Evolutionary conservation across 768 basidiomycete species (phyloP), one percentile per base, ranked within the genome.

Genomic region (Kwoniella europaea): DNA sequence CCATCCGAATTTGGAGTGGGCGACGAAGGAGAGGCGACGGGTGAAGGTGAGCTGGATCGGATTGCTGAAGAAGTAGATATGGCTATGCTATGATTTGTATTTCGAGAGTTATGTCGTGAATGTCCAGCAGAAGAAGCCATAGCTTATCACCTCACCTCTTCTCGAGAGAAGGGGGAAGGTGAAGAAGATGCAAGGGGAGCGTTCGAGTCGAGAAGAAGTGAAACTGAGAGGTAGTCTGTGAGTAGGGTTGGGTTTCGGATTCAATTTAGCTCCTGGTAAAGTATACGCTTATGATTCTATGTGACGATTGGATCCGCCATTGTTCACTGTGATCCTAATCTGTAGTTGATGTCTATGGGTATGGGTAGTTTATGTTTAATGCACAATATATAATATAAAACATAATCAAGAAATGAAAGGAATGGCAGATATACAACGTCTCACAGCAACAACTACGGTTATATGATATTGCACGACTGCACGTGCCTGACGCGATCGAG

Each of bases 11-110:
- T 35, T 1, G 46, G 60, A 10, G 64, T 59, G 6, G 76, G 68
- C 27, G 78, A 74, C n/a, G 78, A 73, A 18, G 76, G 76, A 24
- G 76, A 74, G 16, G 73, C 73, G 12, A 74, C 67, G 29, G 78
- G 74, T 3, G 74, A 76, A 63, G 78, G 69, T 1, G 71, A 72
- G 9, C 65, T 58, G 12, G 66, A 65, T 10, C 70, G 67, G 12
- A 69, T 61, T 58, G 52, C 65, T 6, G 65, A 58, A 6, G 71
- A 75, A 10, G 70, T 73, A 10, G 72, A 72, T 5, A 72, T 70
- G 61, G 71, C 74, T 42, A 67, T 65, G n/a, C 65, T 72, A 4
- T 50, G 29, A 43, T 63, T 52, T 5, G 46, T 50, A 18, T 13
- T 55, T 55, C 35, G 71, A 67, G 27, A 58, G 71, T 57, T 13